Base-by-base conservation (phyloP, 768 basidiomycete species). In the Boletales sp. region DNA sequence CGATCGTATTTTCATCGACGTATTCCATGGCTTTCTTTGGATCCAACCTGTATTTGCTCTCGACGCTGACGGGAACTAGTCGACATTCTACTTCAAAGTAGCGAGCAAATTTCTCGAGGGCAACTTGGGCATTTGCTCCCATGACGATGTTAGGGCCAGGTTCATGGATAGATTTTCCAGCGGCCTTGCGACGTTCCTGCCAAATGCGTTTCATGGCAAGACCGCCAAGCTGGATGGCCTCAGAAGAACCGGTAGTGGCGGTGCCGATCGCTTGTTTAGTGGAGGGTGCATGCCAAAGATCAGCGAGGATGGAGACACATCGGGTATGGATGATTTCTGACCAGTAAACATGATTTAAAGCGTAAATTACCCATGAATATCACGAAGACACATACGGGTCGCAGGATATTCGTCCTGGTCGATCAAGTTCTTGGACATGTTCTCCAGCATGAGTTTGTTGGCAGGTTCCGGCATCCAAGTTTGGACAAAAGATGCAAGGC, bases 41-140 rank as follows among this genome's bases (percentile, higher is more conserved):
- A 50, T 86, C 85, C 61, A 94, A 84, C 47, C 88, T 81, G 57
- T 92, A 90, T 34, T 88, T 84, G 66, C 74, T 85, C 62, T 80
- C 80, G n/a, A 70, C 72, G 38, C 75, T 78, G 57, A 86, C 75
- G 3, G 85, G 85, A 2, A 87, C 84, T 6, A 84, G 73, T 10
- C 83, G 70, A 42, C 70, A 74, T 56, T 86, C 86, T 36, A 86
- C 82, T 38, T 85, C 83, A 46, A 82, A 82, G 67, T 82, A 80
- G 34, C 83, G 71, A 7, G 84, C 85, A 53, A 84, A 86, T 65
- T 84, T 85, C 66, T 86, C 84, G 33, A 86, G 72, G 4, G 82
- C 81, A 41, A 85, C 83, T 54, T 86, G 84, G 3, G 84, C 84
- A 57, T 86, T 84, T 36, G 84, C 79, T 25, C 82, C 81, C 76